Percentiles rank a stretch among this genome's conserved stretches.
Conservation (phyloP, 352 stramenopile species). For the Phytophthora vignae region DNA sequence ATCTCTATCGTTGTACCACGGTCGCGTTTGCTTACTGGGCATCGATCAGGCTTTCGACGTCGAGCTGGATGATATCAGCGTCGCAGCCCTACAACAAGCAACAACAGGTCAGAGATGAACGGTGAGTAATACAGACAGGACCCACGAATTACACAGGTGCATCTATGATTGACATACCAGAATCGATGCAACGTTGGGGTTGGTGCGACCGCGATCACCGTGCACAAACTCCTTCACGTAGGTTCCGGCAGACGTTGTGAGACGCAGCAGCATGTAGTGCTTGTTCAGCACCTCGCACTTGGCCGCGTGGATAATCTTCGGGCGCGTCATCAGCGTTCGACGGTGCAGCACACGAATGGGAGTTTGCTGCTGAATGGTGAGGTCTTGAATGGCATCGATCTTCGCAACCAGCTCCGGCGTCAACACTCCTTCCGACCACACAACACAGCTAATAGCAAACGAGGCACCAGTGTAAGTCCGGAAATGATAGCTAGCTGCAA, state of each 20-base stretch:
- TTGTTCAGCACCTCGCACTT: slow-evolving; percentile 93
- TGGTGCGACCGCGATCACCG: slow-evolving; percentile 97
- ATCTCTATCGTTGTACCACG: not conserved
- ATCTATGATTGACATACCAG: slow-evolving; percentile 58
- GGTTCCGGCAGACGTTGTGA: slow-evolving; percentile 96
- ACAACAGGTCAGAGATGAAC: slow-evolving; percentile 41
- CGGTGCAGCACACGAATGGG: slow-evolving; percentile 98
- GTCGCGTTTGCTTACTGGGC: slow-evolving; percentile 35
- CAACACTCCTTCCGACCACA: slow-evolving; percentile 74
- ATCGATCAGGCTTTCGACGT: slow-evolving; percentile 93
- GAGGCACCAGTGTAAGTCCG: not conserved
- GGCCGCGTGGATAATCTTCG: slow-evolving; percentile 91
- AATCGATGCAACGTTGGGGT: slow-evolving; percentile 94
- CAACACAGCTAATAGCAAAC: slow-evolving; percentile 62
- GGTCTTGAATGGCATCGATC: slow-evolving; percentile 81
- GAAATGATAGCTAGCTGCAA: not conserved
- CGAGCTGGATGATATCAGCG: slow-evolving; percentile 98
- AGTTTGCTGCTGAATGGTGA: slow-evolving; percentile 96
- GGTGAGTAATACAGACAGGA: not conserved
- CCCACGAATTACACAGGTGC: not conserved
- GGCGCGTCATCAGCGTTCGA: slow-evolving; percentile 93
- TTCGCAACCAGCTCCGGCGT: slow-evolving; percentile 68
- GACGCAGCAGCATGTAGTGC: slow-evolving; percentile 96
- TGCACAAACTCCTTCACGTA: slow-evolving; percentile 99
- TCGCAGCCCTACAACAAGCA: slow-evolving; percentile 67